Conservation (phyloP, 192 early-diverging fungal species). For the Pilobolus umbonatus region DNA sequence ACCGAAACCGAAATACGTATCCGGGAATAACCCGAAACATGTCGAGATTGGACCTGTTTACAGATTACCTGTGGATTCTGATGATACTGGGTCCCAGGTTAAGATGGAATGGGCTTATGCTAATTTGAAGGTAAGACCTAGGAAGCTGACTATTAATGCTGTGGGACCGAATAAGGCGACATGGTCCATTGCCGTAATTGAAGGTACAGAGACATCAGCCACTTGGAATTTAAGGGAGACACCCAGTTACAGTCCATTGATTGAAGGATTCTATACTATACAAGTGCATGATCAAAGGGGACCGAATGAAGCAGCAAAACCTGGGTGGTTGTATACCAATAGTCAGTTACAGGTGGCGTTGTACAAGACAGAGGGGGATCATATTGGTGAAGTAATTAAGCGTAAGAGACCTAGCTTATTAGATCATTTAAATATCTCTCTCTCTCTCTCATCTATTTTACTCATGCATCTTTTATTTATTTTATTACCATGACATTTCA, state of each 20-base stretch:
- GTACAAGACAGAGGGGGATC: conserved; percentile 1
- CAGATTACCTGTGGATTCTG: conserved; percentile 1
- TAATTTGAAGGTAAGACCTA: conserved; percentile 6
- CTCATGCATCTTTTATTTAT: no score
- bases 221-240: background rate
- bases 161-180: background rate
- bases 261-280: background rate
- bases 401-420: background rate
- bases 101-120: background rate
- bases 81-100: background rate
- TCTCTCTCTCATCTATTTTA: background rate
- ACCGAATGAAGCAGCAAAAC: background rate
- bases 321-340: background rate
- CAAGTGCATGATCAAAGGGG: conserved; percentile 5
- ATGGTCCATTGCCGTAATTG: background rate
- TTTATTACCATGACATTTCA: background rate
- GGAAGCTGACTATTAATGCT: conserved; percentile 1
- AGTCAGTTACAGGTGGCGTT: background rate
- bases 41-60: background rate
- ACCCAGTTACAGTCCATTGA: conserved; percentile 4
- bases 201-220: background rate
- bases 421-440: conserved; percentile 4
- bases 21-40: background rate
- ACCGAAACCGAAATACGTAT: background rate
- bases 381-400: conserved; percentile 7